Evolutionary conservation across 805 yeast genomes (phyloP).

Genomic region (Barnettozyma botsteinii): DNA sequence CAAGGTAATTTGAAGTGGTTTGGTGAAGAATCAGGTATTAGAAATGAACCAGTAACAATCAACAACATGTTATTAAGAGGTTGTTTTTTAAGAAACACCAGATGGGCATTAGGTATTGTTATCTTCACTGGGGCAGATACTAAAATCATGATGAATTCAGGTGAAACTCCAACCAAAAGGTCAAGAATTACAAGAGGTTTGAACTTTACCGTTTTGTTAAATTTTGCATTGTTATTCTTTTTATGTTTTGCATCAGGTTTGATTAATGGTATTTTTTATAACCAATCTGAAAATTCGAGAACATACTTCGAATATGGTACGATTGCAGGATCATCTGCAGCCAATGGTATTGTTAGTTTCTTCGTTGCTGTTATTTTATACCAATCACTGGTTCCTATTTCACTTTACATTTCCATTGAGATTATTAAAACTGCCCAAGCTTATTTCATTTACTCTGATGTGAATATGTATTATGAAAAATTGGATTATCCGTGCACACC

Average conservation of each 20-base stretch:
- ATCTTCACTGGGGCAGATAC: conserved; percentile 75
- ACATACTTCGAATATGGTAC: conserved; percentile 66
- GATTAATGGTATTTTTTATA: conserved; percentile 63
- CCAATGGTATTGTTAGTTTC: conserved; percentile 65
- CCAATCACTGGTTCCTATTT: conserved; percentile 78
- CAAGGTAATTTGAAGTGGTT: conserved; percentile 62
- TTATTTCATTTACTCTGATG: conserved; percentile 71
- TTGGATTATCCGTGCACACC: conserved; percentile 81
- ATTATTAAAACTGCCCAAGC: conserved; percentile 81
- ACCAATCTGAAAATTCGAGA: conserved; percentile 42
- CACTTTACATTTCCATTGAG: conserved; percentile 75
- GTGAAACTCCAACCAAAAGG: conserved; percentile 70
- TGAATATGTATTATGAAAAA: conserved; percentile 58
- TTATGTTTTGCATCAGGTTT: conserved; percentile 67
- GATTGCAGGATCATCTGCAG: conserved; percentile 57
- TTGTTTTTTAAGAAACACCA: conserved; percentile 71
- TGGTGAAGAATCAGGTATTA: conserved; percentile 25
- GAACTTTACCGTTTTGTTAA: conserved; percentile 62
- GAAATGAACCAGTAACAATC: conserved; percentile 61
- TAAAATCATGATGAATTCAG: conserved; percentile 76
- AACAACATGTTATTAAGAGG: conserved; percentile 71
- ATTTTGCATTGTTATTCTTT: conserved; percentile 57
- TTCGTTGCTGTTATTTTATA: conserved; percentile 73
- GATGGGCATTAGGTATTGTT: conserved; percentile 77
- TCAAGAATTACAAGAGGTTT: conserved; percentile 70